These are phyloP conservation scores for Microbotryum intermedium DNA, from an alignment of 1,284 basidiomycete species.

Conservation along the genomic window DNA sequence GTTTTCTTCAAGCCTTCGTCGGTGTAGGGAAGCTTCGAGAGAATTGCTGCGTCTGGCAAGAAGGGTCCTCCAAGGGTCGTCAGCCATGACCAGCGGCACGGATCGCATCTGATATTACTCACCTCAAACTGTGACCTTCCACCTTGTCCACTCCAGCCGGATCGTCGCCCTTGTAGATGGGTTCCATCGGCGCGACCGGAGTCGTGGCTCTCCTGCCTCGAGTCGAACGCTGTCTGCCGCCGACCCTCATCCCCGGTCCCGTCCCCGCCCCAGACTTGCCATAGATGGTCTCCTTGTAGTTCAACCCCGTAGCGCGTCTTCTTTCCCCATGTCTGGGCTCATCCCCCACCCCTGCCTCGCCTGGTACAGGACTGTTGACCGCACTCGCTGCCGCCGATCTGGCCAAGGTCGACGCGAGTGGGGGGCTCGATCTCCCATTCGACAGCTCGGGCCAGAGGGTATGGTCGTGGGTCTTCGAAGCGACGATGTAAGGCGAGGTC, in stretches of 20 bases:
- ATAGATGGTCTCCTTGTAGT: slow-evolving; percentile 79
- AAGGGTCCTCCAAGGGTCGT: neutral
- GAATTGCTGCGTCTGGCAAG: neutral
- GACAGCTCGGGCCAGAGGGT: slow-evolving; percentile 75
- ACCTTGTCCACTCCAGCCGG: neutral
- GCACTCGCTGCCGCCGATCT: slow-evolving; percentile 29
- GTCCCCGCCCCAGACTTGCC: slow-evolving; percentile 49
- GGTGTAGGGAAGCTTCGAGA: neutral
- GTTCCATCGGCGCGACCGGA: too few species aligned
- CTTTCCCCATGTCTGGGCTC: neutral
- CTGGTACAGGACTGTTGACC: slow-evolving; percentile 42
- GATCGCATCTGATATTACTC: neutral
- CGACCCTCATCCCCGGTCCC: slow-evolving; percentile 59
- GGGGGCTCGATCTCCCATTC: slow-evolving; percentile 53
- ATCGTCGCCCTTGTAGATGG: too few species aligned
- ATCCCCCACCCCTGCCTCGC: neutral
- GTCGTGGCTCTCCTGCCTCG: too few species aligned
- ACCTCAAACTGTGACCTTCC: neutral
- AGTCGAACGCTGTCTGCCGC: slow-evolving; percentile 49
- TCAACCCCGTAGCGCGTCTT: slow-evolving; percentile 50
- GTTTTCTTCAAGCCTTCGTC: neutral
- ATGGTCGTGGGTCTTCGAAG: slow-evolving; percentile 64
- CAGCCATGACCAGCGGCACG: neutral
- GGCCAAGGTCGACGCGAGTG: slow-evolving; percentile 42
- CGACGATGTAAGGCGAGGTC: slow-evolving; percentile 69